phyloP scores from a whole-genome alignment of 371 early-diverging fungal species.

The Nematocida ausubeli region DNA sequence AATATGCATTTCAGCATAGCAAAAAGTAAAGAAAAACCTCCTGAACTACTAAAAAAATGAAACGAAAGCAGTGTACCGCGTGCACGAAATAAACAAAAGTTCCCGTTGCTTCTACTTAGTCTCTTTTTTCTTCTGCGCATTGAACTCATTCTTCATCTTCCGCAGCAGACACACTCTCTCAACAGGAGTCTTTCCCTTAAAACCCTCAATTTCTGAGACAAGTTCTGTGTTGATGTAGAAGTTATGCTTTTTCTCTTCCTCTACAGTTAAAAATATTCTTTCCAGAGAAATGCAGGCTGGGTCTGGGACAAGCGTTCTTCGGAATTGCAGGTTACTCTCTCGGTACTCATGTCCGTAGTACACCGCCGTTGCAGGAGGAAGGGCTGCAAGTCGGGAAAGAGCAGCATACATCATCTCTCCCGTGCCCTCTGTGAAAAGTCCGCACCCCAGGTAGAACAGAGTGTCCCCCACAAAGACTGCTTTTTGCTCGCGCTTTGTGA shows the following conservation, averaged over 20 bases:
- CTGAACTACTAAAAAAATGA: too few relatives aligned
- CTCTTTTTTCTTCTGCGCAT: not conserved
- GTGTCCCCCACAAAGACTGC: constrained; percentile 66
- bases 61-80: too few relatives aligned
- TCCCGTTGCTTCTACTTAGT: too few relatives aligned
- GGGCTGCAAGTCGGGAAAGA: constrained; percentile 43
- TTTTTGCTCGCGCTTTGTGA: not conserved
- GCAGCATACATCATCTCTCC: constrained; percentile 57
- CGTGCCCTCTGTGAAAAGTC: constrained; percentile 66
- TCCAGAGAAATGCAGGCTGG: constrained; percentile 8
- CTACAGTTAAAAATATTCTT: constrained; percentile 54
- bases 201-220: not conserved
- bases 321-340: constrained; percentile 57
- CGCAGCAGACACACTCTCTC: not conserved
- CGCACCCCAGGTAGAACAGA: constrained; percentile 66
- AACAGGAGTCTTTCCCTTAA: constrained; percentile 8
- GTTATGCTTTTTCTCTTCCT: constrained; percentile 59
- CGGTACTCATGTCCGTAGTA: constrained; percentile 68
- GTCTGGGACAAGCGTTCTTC: not conserved
- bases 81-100: too few relatives aligned
- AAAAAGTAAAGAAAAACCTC: too few relatives aligned
- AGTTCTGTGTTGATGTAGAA: constrained; percentile 52
- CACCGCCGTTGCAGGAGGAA: constrained; percentile 44
- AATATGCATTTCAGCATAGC: too few relatives aligned
- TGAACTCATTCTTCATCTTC: constrained; percentile 6